phyloP scores from a whole-genome alignment of 768 basidiomycete genomes.

The Panaeolus papilionaceus region DNA sequence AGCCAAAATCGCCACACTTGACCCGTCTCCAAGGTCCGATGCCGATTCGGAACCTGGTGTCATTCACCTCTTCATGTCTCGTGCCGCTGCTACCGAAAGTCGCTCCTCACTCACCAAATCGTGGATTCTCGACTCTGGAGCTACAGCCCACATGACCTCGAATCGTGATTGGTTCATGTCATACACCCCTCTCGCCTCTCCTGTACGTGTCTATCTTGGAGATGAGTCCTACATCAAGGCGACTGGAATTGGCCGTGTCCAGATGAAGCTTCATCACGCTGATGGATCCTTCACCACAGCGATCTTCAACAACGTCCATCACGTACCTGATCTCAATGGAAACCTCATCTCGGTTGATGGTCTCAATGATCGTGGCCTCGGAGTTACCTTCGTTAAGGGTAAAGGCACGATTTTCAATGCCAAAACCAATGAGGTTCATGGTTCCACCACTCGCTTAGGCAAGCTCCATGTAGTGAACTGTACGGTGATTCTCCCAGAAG shows the following conservation, averaged over 20 bases:
- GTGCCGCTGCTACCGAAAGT: background rate
- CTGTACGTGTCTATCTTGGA: slow-evolving; percentile 24
- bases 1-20: slow-evolving; percentile 18
- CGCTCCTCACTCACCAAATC: background rate
- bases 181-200: slow-evolving; percentile 15
- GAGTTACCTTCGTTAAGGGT: background rate
- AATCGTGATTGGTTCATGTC: slow-evolving; percentile 23
- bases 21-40: background rate
- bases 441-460: background rate
- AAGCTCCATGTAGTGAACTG: background rate
- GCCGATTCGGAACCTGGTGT: background rate
- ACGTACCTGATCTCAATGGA: slow-evolving; percentile 16
- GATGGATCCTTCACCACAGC: background rate
- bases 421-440: background rate
- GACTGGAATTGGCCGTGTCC: slow-evolving; percentile 18
- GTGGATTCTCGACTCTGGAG: slow-evolving; percentile 26
- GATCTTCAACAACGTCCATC: slow-evolving; percentile 12
- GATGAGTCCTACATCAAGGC: slow-evolving; percentile 25
- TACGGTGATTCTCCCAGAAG: background rate
- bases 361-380: slow-evolving; percentile 15
- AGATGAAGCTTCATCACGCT: slow-evolving; percentile 2
- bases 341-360: slow-evolving; percentile 15
- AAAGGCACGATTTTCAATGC: background rate
- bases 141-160: slow-evolving; percentile 23
- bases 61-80: slow-evolving; percentile 16